phyloP scores from a whole-genome alignment of 352 stramenopile genomes.

The Globisporangium middletonii region DNA sequence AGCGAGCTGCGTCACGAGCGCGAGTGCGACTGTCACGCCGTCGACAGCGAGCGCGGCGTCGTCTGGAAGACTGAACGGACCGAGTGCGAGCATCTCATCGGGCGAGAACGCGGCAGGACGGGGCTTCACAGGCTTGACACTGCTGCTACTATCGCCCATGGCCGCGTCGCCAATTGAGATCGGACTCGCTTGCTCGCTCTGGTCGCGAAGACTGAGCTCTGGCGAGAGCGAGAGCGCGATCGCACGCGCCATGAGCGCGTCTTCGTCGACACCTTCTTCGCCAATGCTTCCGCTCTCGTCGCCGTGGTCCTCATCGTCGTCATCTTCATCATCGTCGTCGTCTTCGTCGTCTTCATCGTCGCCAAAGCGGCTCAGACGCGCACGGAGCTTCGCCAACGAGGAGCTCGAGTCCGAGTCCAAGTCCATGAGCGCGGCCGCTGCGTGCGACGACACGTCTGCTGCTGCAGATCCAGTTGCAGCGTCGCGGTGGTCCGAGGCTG shows the following conservation, averaged over 20 bases:
- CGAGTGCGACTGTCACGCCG: constrained; percentile 41
- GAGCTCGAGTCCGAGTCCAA: constrained; percentile 60
- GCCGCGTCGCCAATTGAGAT: constrained; percentile 17
- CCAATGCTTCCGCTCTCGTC: constrained; percentile 40
- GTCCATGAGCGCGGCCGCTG: constrained; percentile 44
- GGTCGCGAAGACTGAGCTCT: constrained; percentile 68
- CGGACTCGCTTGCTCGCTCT: constrained; percentile 24
- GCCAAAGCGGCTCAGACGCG: constrained; percentile 62
- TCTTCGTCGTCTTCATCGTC: constrained; percentile 42
- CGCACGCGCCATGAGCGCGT: constrained; percentile 83
- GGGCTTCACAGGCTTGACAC: constrained; percentile 20
- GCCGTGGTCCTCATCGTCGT: constrained; percentile 43
- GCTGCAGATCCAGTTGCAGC: constrained; percentile 12
- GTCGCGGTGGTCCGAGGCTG: constrained; percentile 6
- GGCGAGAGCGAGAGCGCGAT: constrained; percentile 85
- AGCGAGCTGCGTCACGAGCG: constrained; percentile 55
- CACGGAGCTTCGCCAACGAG: constrained; percentile 53
- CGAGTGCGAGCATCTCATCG: constrained; percentile 59
- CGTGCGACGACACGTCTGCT: constrained; percentile 15
- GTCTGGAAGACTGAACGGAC: constrained; percentile 49
- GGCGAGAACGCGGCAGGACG: constrained; percentile 56
- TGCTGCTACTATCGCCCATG: constrained; percentile 8
- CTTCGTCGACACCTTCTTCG: constrained; percentile 79
- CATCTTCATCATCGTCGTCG: constrained; percentile 54
- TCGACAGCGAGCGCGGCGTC: constrained; percentile 36